Evolutionary conservation across 208 protist genomes (phyloP).

Genomic region (Naegleria gruberi): DNA sequence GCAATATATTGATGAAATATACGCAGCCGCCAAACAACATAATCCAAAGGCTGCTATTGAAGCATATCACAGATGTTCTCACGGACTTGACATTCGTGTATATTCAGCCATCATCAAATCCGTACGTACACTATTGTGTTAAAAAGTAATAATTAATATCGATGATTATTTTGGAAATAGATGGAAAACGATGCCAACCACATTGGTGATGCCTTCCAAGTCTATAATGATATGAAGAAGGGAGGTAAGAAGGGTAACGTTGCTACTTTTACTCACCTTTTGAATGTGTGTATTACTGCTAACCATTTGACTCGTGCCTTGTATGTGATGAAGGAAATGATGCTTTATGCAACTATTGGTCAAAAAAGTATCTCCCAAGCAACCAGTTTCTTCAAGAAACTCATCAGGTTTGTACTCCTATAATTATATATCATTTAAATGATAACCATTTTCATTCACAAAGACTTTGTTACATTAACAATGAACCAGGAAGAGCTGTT

Average conservation of each 20-base stretch:
- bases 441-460: neutral
- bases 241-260: neutral
- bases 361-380: neutral
- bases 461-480: neutral
- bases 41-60: neutral
- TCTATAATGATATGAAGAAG: constrained; percentile 7
- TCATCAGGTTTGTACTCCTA: neutral
- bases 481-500: neutral
- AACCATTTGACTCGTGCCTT: neutral
- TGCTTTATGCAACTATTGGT: neutral
- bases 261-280: neutral
- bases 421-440: neutral
- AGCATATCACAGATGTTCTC: neutral
- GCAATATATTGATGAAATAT: neutral
- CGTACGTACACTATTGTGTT: neutral
- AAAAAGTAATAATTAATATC: neutral
- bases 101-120: neutral
- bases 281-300: neutral
- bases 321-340: neutral
- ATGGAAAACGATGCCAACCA: neutral
- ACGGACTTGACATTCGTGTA: neutral
- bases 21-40: neutral
- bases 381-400: neutral
- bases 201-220: neutral
- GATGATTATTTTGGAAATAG: neutral